Conservation (phyloP, 768 basidiomycete genomes). For the Scleroderma citrinum region DNA sequence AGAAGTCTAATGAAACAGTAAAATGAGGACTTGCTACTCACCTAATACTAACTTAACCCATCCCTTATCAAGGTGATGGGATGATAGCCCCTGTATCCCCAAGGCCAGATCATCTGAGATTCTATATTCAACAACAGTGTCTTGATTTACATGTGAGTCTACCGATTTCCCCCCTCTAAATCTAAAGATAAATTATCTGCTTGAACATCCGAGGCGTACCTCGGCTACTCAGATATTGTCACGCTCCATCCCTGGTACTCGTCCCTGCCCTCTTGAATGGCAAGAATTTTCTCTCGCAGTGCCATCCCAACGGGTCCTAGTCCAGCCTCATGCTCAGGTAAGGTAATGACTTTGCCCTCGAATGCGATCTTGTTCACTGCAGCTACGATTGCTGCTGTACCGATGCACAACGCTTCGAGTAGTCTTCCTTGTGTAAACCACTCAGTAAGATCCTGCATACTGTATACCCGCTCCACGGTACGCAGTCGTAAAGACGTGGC, state of each 20-base stretch:
- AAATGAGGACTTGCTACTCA: too few relatives aligned
- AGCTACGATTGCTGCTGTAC: slow-evolving; percentile 76
- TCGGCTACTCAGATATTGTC: background rate
- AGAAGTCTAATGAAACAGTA: too few relatives aligned
- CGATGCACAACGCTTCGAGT: slow-evolving; percentile 79
- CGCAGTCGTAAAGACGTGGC: slow-evolving; percentile 27
- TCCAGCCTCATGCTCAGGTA: slow-evolving; percentile 52
- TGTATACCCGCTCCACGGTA: slow-evolving; percentile 54
- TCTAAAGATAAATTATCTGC: too few relatives aligned
- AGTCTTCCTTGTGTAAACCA: slow-evolving; percentile 56
- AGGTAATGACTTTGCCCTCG: slow-evolving; percentile 52
- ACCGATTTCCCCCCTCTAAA: too few relatives aligned
- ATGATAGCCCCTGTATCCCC: too few relatives aligned
- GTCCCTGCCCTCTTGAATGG: slow-evolving; percentile 64
- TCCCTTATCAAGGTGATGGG: too few relatives aligned
- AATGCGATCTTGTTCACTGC: slow-evolving; percentile 72
- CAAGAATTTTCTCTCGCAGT: slow-evolving; percentile 67
- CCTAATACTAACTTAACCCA: too few relatives aligned
- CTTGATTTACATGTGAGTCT: too few relatives aligned
- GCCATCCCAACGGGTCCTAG: slow-evolving; percentile 57
- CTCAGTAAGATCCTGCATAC: slow-evolving; percentile 52
- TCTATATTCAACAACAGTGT: too few relatives aligned
- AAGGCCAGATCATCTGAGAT: too few relatives aligned
- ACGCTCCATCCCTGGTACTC: slow-evolving; percentile 67
- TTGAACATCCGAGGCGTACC: background rate